Percentiles rank a stretch among this genome's conserved stretches.
Evolutionary conservation across 179 eudicot genomes (phyloP).

Genomic region (Camellia oleifera): DNA sequence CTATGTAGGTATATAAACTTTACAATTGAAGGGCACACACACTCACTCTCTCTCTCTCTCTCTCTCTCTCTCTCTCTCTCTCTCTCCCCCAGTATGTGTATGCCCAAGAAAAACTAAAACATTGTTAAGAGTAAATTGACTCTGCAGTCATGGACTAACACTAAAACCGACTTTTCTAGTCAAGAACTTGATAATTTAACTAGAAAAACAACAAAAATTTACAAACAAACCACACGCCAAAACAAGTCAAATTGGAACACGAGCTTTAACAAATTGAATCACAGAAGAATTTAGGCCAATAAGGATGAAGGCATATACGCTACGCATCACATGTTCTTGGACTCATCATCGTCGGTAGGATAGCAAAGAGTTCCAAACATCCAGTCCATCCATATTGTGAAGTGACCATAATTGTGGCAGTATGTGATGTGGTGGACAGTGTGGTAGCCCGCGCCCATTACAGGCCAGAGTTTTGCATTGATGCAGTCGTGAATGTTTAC

Average conservation of each 20-base stretch:
- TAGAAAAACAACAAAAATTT: not conserved
- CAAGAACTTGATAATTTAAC: not conserved
- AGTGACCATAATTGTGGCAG: too few relatives aligned
- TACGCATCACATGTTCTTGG: conserved; percentile 25
- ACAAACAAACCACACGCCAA: conserved; percentile 6
- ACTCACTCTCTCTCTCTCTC: too few relatives aligned
- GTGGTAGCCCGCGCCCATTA: too few relatives aligned
- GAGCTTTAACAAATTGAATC: not conserved
- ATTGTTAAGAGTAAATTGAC: too few relatives aligned
- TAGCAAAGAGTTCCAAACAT: conserved; percentile 9
- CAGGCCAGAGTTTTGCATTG: too few relatives aligned
- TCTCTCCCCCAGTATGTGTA: not conserved
- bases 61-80: too few relatives aligned
- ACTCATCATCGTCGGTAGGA: conserved; percentile 47
- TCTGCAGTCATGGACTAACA: too few relatives aligned
- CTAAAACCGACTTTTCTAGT: conserved; percentile 7
- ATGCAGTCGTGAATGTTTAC: too few relatives aligned
- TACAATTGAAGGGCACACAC: too few relatives aligned
- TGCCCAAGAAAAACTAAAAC: not conserved
- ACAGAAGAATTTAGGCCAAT: not conserved
- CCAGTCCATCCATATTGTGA: too few relatives aligned
- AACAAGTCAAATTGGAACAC: not conserved
- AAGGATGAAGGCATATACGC: not conserved
- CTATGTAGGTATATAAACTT: too few relatives aligned
- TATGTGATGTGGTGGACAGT: too few relatives aligned